Base-by-base conservation (phyloP, 1,139 yeast species). In the Pichia kudriavzevii region DNA sequence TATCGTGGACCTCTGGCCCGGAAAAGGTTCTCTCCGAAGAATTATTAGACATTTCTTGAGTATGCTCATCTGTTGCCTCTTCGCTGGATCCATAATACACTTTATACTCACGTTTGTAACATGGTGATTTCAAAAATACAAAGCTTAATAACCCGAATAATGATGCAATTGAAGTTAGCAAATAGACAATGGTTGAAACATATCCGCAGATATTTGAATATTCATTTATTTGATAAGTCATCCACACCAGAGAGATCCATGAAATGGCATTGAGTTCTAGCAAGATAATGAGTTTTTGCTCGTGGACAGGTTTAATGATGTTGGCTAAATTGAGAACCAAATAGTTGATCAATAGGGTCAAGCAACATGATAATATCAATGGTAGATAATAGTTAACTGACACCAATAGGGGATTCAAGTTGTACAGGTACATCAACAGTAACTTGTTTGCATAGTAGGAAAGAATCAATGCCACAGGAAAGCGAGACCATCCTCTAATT, bases 251-350 rank as follows among this genome's bases (percentile, higher is more conserved):
- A 0, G 60, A 45, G 0, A 66, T 37, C 94, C 94, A 84, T 39
- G 70, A 61, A 2, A 72, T 37, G 18, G 69, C 53, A 15, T 78
- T 67, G 10, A 73, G 56, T 55, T 80, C 79, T 22, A 81, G 50
- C n/a, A 80, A 63, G 2, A 73, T 66, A 27, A 80, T 63, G 41
- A 83, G 67, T 54, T 84, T 85, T 49, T 81, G 85, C 52, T 77
- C 93, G 47, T 77, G 81, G 22, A 76, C 72, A 7, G 81, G 77
- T 46, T 70, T 67, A 30, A 69, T 50, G 40, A 64, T 61, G 33
- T 67, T 66, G 41, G 74, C 66, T 12, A 71, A 44, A 21, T 79
- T 75, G 46, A 82, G 60, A 17, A 79, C 41, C 3, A 69, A 29
- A 49, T 78, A 80, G 49, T 79, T 79, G 31, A 67, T 40, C 21